Percentiles rank a stretch among this genome's conserved stretches.
These are phyloP conservation scores for Skeletonema potamos DNA, from an alignment of 108 stramenopile species.

Conservation along the genomic window DNA sequence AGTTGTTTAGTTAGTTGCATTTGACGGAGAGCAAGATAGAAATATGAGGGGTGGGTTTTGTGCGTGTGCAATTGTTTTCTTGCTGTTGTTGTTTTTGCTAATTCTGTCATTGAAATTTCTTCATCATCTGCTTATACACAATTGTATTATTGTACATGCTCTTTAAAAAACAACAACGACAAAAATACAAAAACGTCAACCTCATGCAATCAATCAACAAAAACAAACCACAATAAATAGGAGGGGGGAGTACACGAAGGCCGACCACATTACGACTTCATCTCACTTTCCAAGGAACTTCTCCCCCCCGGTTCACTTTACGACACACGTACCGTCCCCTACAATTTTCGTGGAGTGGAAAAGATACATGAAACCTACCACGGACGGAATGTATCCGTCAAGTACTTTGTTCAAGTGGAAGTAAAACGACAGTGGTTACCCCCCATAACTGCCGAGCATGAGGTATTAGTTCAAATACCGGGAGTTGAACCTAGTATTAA, in stretches of 20 bases:
- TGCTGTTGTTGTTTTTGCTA: too few species aligned
- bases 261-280: slow-evolving; percentile 89
- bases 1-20: slow-evolving; percentile 14
- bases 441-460: slow-evolving; percentile 84
- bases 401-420: slow-evolving; percentile 95
- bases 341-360: slow-evolving; percentile 87
- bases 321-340: slow-evolving; percentile 75
- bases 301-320: slow-evolving; percentile 89
- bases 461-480: slow-evolving; percentile 88
- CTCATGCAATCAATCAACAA: neutral
- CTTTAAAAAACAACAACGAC: neutral
- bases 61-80: too few species aligned
- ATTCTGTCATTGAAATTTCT: too few species aligned
- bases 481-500: slow-evolving; percentile 72
- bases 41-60: too few species aligned
- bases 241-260: slow-evolving; percentile 73
- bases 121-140: too few species aligned
- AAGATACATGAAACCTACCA: slow-evolving; percentile 90
- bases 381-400: slow-evolving; percentile 94
- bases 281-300: slow-evolving; percentile 92
- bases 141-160: too few species aligned
- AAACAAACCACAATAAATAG: slow-evolving; percentile 26
- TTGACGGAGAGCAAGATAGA: too few species aligned
- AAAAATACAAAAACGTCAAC: neutral
- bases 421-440: slow-evolving; percentile 89